Evolutionary conservation across 2,329 filamentous ascomycete genomes (phyloP).

Genomic region (Neonectria neomacrospora): DNA sequence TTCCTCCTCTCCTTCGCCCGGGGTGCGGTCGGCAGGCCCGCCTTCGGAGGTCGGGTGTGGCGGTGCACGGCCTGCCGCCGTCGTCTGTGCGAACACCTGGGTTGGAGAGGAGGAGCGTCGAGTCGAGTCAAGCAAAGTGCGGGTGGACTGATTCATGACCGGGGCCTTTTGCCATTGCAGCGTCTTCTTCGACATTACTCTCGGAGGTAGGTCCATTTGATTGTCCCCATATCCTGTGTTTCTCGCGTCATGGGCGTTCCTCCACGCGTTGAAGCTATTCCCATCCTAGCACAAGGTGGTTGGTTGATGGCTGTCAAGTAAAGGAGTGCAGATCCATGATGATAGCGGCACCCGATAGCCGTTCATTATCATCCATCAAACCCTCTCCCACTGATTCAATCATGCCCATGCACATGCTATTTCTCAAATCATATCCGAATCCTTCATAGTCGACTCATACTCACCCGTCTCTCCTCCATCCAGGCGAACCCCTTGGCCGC

Average conservation of each 20-base stretch:
- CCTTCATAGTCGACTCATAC: neutral
- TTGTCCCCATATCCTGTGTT: constrained; percentile 8
- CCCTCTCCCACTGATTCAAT: neutral
- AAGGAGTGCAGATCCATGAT: neutral
- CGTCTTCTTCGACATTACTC: constrained; percentile 81
- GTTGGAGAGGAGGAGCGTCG: constrained; percentile 7
- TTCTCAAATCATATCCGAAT: neutral
- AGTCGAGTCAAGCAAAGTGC: constrained; percentile 28
- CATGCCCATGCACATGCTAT: neutral
- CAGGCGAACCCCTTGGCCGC: constrained; percentile 86
- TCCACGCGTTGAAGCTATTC: constrained; percentile 20
- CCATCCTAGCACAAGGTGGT: constrained; percentile 1
- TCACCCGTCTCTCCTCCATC: neutral
- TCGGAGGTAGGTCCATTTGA: constrained; percentile 69
- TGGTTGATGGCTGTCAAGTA: neutral
- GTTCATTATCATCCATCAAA: neutral
- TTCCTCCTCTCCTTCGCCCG: constrained; percentile 11
- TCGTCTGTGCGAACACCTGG: neutral
- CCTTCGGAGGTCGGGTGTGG: constrained; percentile 8
- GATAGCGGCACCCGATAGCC: neutral
- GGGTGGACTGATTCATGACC: constrained; percentile 40
- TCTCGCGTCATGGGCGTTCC: neutral
- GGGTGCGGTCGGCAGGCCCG: constrained; percentile 16
- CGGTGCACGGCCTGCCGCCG: constrained; percentile 7
- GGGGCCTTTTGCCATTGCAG: constrained; percentile 44